Percentiles rank a stretch among this genome's conserved stretches.
Conservation (phyloP, 139 green algal species). For the Chlorella vulgaris region DNA sequence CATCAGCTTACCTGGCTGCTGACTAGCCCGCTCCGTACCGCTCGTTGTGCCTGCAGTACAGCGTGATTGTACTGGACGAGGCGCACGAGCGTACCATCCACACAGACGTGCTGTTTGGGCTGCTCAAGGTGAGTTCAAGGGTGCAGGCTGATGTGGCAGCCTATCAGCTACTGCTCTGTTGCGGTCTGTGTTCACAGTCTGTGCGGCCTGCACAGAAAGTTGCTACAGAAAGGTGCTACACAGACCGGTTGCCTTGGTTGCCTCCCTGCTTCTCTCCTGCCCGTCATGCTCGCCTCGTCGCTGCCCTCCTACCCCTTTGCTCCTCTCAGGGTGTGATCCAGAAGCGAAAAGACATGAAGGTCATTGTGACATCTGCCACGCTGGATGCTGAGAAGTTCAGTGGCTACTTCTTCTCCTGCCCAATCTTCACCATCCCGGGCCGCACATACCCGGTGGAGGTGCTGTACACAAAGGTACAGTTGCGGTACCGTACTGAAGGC, state of each 20-base stretch:
- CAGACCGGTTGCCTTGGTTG: too few species aligned
- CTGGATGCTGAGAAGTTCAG: conserved; percentile 97
- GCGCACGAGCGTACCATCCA: conserved; percentile 98
- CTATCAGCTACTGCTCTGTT: too few species aligned
- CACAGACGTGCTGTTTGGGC: conserved; percentile 98
- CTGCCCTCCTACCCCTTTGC: neutral
- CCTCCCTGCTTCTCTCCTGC: too few species aligned
- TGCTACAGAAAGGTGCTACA: too few species aligned
- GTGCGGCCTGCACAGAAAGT: too few species aligned
- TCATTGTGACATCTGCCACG: conserved; percentile 94
- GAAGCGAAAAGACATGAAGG: conserved; percentile 63
- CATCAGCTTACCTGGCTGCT: too few species aligned
- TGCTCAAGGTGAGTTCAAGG: conserved; percentile 87
- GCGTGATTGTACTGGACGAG: conserved; percentile 96
- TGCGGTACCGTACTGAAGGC: neutral
- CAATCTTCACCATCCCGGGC: conserved; percentile 87
- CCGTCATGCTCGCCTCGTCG: too few species aligned
- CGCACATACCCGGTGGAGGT: conserved; percentile 87
- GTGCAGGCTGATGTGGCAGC: too few species aligned
- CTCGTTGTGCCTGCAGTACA: conserved; percentile 66
- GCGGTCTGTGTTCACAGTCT: too few species aligned
- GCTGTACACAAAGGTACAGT: conserved; percentile 72
- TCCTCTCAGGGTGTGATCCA: conserved; percentile 36
- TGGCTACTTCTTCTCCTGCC: conserved; percentile 93
- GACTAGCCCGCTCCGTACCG: neutral